Percentiles rank a stretch among this genome's conserved stretches.
Evolutionary conservation across 2,329 filamentous ascomycete species (phyloP).

Genomic region (Xylariaceae sp.): DNA sequence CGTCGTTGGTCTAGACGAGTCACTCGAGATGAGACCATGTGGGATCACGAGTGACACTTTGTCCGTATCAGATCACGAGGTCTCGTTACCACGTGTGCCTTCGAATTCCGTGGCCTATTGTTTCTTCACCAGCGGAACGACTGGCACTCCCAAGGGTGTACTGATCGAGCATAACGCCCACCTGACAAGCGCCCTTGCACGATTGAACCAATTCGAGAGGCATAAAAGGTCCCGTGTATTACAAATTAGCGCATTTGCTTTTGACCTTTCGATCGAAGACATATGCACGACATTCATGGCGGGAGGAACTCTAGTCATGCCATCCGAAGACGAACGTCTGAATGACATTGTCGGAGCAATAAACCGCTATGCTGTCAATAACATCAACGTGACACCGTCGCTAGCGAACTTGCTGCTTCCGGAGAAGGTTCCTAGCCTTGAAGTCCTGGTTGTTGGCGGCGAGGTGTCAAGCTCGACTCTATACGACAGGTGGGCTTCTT

Average conservation of each 20-base stretch:
- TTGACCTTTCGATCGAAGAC: background rate
- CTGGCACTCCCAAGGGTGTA: background rate
- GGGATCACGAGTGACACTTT: background rate
- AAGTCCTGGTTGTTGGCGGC: background rate
- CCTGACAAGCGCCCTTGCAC: background rate
- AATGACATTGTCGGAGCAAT: background rate
- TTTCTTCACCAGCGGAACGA: background rate
- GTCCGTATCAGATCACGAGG: background rate
- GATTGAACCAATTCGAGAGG: background rate
- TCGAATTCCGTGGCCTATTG: background rate
- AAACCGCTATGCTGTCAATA: background rate
- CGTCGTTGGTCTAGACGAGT: background rate
- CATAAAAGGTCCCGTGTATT: background rate
- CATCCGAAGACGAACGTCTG: background rate
- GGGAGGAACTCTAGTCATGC: background rate
- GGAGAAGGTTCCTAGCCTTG: background rate
- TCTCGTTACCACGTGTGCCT: background rate
- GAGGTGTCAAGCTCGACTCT: background rate
- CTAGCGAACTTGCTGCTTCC: background rate
- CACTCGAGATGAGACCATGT: background rate
- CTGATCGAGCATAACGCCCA: background rate
- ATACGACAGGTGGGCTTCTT: background rate
- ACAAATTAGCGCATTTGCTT: background rate
- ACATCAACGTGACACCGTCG: background rate
- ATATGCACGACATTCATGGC: background rate